These are phyloP conservation scores for Corymbia citriodora DNA, from an alignment of 441 rosid species.

Conservation along the genomic window DNA sequence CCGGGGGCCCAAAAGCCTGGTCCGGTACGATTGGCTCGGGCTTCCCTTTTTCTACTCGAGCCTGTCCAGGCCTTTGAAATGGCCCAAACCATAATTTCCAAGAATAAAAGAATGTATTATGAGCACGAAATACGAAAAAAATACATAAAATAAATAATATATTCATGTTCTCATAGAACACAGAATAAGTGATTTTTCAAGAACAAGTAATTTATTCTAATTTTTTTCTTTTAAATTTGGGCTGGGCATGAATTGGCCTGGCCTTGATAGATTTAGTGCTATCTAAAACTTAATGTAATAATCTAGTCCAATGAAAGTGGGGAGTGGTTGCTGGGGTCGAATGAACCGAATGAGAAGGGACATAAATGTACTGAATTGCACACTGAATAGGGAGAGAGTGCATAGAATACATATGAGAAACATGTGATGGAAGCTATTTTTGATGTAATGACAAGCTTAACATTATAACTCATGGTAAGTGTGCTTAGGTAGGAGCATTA, in stretches of 20 bases:
- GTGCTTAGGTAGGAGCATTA: background rate
- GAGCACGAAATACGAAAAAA: background rate
- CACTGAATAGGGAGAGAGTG: background rate
- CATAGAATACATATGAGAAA: background rate
- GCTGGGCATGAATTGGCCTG: background rate
- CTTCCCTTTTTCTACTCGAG: background rate
- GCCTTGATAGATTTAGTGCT: accelerated
- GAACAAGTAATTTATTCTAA: background rate
- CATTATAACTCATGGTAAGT: background rate
- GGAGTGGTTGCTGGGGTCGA: accelerated
- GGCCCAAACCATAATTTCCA: background rate
- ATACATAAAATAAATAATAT: background rate
- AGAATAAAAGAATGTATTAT: background rate
- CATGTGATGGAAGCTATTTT: background rate
- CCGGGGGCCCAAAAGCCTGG: background rate
- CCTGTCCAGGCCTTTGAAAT: background rate
- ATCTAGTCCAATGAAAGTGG: background rate
- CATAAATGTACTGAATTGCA: accelerated
- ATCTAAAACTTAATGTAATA: accelerated
- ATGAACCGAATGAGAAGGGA: background rate
- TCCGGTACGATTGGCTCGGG: background rate
- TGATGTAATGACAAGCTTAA: background rate
- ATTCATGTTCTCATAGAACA: background rate
- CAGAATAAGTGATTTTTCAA: background rate
- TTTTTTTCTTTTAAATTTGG: accelerated